phyloP scores from a whole-genome alignment of 1,139 yeast genomes.

The Pichia sp. region DNA sequence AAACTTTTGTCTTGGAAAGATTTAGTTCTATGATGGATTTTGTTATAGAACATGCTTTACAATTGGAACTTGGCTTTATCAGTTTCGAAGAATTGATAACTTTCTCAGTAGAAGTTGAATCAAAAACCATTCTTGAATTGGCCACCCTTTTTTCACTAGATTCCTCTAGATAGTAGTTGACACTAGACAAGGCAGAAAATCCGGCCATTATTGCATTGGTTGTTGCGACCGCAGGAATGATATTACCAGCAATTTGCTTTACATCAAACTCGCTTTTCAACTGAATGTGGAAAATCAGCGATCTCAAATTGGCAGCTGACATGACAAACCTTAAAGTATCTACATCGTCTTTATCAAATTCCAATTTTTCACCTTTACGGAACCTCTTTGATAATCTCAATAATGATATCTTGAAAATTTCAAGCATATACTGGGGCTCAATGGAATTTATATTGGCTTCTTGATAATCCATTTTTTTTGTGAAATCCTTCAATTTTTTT shows the following conservation, averaged over 20 bases:
- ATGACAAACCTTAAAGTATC: slow-evolving; percentile 85
- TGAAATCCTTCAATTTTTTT: too few species aligned
- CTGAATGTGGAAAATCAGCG: slow-evolving; percentile 64
- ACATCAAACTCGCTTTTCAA: slow-evolving; percentile 75
- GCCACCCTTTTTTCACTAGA: slow-evolving; percentile 20
- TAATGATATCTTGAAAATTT: slow-evolving; percentile 47
- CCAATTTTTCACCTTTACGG: slow-evolving; percentile 34
- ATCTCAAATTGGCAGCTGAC: slow-evolving; percentile 79
- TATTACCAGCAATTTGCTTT: slow-evolving; percentile 94
- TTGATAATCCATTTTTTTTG: slow-evolving; percentile 31
- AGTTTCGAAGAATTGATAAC: slow-evolving; percentile 59
- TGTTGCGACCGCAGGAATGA: slow-evolving; percentile 97
- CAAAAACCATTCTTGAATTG: slow-evolving; percentile 46
- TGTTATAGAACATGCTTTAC: slow-evolving; percentile 66
- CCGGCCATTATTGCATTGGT: slow-evolving; percentile 96
- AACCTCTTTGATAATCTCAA: slow-evolving; percentile 44
- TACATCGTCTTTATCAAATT: slow-evolving; percentile 91
- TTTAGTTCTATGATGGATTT: slow-evolving; percentile 41
- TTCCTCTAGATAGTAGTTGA: slow-evolving; percentile 37
- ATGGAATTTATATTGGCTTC: slow-evolving; percentile 32
- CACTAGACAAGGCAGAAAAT: slow-evolving; percentile 64
- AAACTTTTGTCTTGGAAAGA: slow-evolving; percentile 26
- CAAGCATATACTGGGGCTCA: slow-evolving; percentile 49
- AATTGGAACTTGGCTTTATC: slow-evolving; percentile 53
- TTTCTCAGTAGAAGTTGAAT: slow-evolving; percentile 55